Evolutionary conservation across 495 filamentous ascomycete genomes (phyloP).

Genomic region (Halenospora varia): DNA sequence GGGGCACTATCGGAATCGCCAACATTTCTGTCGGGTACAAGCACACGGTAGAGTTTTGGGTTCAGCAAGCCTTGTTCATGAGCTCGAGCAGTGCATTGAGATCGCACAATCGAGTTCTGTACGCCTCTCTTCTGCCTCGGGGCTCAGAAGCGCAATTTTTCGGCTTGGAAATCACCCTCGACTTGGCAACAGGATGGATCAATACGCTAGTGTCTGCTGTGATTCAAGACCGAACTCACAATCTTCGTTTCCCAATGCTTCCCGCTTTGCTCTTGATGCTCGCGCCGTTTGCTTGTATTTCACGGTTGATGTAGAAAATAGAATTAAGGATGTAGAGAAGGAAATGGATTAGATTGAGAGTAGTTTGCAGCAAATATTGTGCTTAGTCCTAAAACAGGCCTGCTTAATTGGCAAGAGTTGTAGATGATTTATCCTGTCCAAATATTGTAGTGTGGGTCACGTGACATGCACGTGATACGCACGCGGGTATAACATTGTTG

Average conservation of each 20-base stretch:
- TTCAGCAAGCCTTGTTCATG: conserved; percentile 22
- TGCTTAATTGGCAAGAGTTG: no score
- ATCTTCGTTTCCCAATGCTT: conserved; percentile 25
- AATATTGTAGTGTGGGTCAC: no score
- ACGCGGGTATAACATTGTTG: no score
- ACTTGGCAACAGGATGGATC: conserved; percentile 26
- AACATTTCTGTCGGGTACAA: conserved; percentile 24
- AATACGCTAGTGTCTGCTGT: conserved; percentile 23
- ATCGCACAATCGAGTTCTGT: conserved; percentile 23
- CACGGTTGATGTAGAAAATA: conserved; percentile 23
- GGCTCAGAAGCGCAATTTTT: conserved; percentile 26
- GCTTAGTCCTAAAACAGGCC: no score
- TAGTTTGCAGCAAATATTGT: no score
- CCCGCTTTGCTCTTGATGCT: conserved; percentile 24
- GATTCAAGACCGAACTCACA: conserved; percentile 25
- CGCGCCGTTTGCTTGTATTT: conserved; percentile 13
- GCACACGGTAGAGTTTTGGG: conserved; percentile 24
- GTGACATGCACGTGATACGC: no score
- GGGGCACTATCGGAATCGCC: conserved; percentile 24
- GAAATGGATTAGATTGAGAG: conserved; percentile 9
- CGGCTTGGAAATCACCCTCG: conserved; percentile 23
- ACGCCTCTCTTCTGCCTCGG: conserved; percentile 19
- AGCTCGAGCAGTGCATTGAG: conserved; percentile 20
- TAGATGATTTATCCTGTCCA: no score
- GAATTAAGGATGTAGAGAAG: conserved; percentile 24